phyloP scores from a whole-genome alignment of 1,284 basidiomycete genomes.

The Anthracocystis setariae region DNA sequence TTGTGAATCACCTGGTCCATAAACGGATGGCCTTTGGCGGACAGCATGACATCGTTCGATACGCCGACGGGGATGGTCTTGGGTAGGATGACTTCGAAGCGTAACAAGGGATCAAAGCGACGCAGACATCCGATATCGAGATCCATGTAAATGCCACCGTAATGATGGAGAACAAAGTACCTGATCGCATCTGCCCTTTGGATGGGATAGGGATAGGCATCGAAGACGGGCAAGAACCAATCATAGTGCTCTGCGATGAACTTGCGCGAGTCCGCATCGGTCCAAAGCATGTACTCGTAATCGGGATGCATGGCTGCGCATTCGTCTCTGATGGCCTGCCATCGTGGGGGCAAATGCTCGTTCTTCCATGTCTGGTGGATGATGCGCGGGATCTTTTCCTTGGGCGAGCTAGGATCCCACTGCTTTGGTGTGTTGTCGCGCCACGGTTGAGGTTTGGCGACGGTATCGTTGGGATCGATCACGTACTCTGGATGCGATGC shows the following conservation, averaged over 20 bases:
- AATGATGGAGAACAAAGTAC: conserved; percentile 93
- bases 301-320: conserved; percentile 74
- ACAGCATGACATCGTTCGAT: conserved; percentile 96
- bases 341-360: conserved; percentile 82
- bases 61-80: conserved; percentile 88
- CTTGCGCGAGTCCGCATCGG: conserved; percentile 85
- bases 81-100: conserved; percentile 89
- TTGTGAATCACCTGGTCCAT: conserved; percentile 90
- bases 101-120: conserved; percentile 86
- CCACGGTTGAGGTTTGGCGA: conserved; percentile 35
- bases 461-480: conserved; percentile 14
- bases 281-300: conserved; percentile 98
- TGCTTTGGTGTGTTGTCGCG: conserved; percentile 42
- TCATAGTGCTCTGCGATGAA: conserved; percentile 89
- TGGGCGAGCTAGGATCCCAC: conserved; percentile 43
- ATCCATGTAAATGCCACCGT: conserved; percentile 95
- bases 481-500: conserved; percentile 11
- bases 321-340: conserved; percentile 73
- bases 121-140: conserved; percentile 93
- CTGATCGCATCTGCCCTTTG: conserved; percentile 97
- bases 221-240: conserved; percentile 92
- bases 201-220: conserved; percentile 90
- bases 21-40: conserved; percentile 85
- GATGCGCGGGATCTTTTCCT: conserved; percentile 79
- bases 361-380: conserved; percentile 99